phyloP scores from a whole-genome alignment of 2,329 filamentous ascomycete species.

The Cladosporium oxysporum region DNA sequence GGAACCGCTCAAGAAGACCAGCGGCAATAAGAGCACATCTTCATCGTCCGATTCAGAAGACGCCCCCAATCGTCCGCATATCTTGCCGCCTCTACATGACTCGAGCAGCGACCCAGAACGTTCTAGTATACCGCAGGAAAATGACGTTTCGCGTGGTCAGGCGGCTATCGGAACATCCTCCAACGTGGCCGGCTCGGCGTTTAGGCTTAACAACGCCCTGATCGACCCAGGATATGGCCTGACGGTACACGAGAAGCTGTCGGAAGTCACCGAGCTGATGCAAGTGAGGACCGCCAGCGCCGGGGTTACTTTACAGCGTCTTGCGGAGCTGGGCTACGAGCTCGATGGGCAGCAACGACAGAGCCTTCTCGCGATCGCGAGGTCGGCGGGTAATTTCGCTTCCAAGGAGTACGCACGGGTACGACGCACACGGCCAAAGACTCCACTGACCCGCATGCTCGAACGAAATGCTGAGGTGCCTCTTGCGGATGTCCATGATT shows the following conservation, averaged over 20 bases:
- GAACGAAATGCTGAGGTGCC: not conserved
- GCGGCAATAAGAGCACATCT: not conserved
- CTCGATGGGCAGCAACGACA: not conserved
- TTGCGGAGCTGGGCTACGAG: not conserved
- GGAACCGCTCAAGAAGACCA: not conserved
- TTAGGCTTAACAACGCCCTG: not conserved
- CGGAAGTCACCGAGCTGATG: not conserved
- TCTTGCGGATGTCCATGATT: not conserved
- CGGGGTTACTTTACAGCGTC: not conserved
- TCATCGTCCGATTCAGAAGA: not conserved
- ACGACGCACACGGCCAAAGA: not conserved
- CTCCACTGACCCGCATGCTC: not conserved
- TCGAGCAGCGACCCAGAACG: not conserved
- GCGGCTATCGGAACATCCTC: not conserved
- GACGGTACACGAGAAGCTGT: not conserved
- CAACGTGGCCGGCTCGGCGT: not conserved
- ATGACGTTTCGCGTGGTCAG: not conserved
- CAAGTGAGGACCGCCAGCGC: not conserved
- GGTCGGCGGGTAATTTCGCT: not conserved
- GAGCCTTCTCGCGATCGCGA: not conserved
- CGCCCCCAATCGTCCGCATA: not conserved
- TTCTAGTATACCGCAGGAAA: not conserved
- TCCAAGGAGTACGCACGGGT: not conserved
- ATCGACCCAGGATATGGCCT: not conserved
- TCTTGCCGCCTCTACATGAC: not conserved